Base-by-base conservation (phyloP, 768 basidiomycete species). In the Termitomyces titanicus region DNA sequence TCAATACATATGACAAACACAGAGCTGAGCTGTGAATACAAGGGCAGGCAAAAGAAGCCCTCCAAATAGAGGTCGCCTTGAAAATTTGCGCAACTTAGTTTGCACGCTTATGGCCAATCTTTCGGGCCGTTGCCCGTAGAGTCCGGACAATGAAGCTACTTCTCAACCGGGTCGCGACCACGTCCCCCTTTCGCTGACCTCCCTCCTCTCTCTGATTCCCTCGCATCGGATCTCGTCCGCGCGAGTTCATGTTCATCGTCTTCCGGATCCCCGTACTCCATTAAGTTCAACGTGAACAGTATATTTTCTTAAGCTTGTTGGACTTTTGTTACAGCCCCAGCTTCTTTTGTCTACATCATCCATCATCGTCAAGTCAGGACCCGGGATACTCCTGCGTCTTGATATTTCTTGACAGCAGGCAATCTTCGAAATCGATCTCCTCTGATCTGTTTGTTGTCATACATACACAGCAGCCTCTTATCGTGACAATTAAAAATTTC, bases 291-390 rank as follows among this genome's bases (percentile, higher is more conserved):
- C n/a, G n/a, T 18, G 29, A n/a, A 20, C 29, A 33, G 34, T 11
- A 48, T 22, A 20, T 33, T 17, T 17, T 27, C n/a, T n/a, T n/a
- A n/a, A n/a, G n/a, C 47, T 38, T 54, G n/a, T 47, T 5, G 24
- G 53, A 24, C 27, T 40, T n/a, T n/a, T n/a, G n/a, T n/a, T 40
- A 20, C 18, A 25, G 17, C 33, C 25, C 25, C 13, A 35, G 47
- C 59, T 56, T 56, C 55, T 54, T n/a, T n/a, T 47, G 37, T 54
- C 50, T 49, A 54, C 40, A 52, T 53, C 54, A 34, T 47, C 38
- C 46, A 35, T 43, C 46, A 55, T 22, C 31, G 25, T 44, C 33
- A 44, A 55, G 33, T 27, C 38, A 54, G 53, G 59, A 57, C 59
- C 59, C 59, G 37, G 53, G 59, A 47, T 43, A 60, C 59, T 50